Evolutionary conservation across 2,329 filamentous ascomycete genomes (phyloP).

Genomic region (Penicillium sp.): DNA sequence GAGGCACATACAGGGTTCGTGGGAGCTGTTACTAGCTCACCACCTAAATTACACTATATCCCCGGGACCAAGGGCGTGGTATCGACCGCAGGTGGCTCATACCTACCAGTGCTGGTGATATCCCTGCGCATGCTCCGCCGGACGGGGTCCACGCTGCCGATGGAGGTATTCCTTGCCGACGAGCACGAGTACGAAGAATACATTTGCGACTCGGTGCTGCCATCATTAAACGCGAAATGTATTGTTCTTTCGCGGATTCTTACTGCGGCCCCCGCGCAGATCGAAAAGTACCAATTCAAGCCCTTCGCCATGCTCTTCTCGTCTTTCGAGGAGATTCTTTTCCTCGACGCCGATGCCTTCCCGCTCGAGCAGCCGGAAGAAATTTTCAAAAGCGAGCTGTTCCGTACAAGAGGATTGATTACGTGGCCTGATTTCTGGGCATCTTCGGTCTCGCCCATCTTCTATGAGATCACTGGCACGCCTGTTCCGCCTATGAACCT

Average conservation of each 20-base stretch:
- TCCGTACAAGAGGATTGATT: constrained; percentile 37
- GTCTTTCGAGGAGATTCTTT: constrained; percentile 47
- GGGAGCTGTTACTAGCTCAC: constrained; percentile 23
- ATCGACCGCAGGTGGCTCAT: constrained; percentile 43
- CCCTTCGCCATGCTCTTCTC: constrained; percentile 48
- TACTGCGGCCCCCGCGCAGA: constrained; percentile 26
- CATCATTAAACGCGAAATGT: constrained; percentile 41
- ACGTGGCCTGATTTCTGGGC: constrained; percentile 39
- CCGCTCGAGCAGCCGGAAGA: constrained; percentile 40
- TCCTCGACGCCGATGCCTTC: constrained; percentile 48
- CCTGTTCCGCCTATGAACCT: constrained; percentile 26
- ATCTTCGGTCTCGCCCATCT: constrained; percentile 40
- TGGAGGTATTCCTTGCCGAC: constrained; percentile 45
- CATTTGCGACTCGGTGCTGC: constrained; percentile 43
- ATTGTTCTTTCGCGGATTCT: constrained; percentile 44
- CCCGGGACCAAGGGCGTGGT: constrained; percentile 42
- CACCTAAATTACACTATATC: constrained; percentile 32
- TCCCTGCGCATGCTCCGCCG: constrained; percentile 45
- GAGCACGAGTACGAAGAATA: constrained; percentile 40
- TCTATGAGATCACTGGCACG: constrained; percentile 44
- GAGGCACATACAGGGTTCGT: constrained; percentile 35
- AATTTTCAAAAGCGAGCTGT: constrained; percentile 42
- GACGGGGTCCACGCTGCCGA: constrained; percentile 41
- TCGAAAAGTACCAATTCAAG: constrained; percentile 47
- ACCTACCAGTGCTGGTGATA: constrained; percentile 43